Conservation (phyloP, 768 basidiomycete genomes). For the Mycena filopes region DNA sequence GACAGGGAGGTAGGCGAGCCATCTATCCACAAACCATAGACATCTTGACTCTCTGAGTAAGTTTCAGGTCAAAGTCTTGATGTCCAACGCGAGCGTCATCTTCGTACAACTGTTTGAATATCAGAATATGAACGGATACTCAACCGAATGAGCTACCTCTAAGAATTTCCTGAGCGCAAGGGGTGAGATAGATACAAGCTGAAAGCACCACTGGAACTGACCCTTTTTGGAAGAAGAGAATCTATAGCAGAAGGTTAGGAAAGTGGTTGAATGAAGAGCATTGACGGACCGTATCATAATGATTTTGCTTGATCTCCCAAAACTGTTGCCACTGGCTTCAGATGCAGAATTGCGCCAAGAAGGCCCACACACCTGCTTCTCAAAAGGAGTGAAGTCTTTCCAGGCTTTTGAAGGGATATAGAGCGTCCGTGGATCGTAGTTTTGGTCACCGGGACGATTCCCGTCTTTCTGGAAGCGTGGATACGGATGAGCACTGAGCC, state of each 20-base stretch:
- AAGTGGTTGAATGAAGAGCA: conserved; percentile 34
- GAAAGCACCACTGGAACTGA: conserved; percentile 39
- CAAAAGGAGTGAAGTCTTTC: conserved; percentile 92
- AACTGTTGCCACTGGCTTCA: conserved; percentile 56
- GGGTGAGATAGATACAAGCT: conserved; percentile 10
- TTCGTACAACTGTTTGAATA: conserved; percentile 77
- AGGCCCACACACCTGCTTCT: conserved; percentile 73
- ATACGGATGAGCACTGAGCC: conserved; percentile 3
- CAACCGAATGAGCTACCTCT: conserved; percentile 57
- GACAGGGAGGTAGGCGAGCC: too few species aligned
- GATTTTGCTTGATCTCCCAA: conserved; percentile 96
- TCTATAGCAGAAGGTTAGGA: conserved; percentile 49
- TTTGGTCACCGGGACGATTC: conserved; percentile 77
- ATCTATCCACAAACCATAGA: conserved; percentile 76
- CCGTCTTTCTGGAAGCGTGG: conserved; percentile 75
- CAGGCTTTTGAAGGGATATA: conserved; percentile 82
- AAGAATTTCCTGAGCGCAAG: conserved; percentile 72
- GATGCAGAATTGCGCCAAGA: not conserved
- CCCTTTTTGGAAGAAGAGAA: conserved; percentile 99
- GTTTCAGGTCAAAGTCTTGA: conserved; percentile 93
- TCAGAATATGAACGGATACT: conserved; percentile 3
- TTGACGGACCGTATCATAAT: conserved; percentile 85
- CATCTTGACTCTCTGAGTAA: conserved; percentile 96
- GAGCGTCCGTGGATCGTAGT: conserved; percentile 92
- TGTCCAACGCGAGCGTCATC: conserved; percentile 95